A percentile compares a stretch with the other conserved stretches of the same genome.
Evolutionary conservation across 257 asterid genomes (phyloP).

Genomic region (Solanum piurae): DNA sequence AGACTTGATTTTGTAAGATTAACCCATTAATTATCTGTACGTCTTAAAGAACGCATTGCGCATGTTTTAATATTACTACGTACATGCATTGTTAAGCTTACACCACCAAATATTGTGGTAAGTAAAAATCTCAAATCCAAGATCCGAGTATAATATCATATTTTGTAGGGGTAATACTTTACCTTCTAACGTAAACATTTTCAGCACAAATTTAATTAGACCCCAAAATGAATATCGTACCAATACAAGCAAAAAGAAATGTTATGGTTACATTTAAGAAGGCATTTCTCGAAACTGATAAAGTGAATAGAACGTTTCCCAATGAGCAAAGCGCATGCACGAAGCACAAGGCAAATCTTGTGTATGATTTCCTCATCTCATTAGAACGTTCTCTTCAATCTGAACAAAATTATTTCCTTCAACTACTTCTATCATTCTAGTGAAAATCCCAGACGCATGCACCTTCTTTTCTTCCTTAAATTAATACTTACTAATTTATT

Average conservation of each 20-base stretch:
- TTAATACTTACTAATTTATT: no score
- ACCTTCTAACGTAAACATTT: not conserved
- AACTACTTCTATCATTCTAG: not conserved
- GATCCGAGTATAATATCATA: no score
- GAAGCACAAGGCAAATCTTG: constrained; percentile 1
- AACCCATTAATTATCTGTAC: not conserved
- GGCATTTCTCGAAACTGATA: not conserved
- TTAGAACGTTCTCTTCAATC: not conserved
- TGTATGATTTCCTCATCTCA: not conserved
- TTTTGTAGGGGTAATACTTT: no score
- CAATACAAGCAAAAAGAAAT: not conserved
- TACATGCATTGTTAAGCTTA: not conserved
- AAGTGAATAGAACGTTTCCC: not conserved
- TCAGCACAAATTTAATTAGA: not conserved
- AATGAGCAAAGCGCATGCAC: not conserved
- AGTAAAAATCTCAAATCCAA: no score
- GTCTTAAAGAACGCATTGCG: not conserved
- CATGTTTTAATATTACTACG: not conserved
- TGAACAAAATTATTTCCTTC: not conserved
- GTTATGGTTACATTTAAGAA: not conserved
- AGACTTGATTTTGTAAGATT: not conserved
- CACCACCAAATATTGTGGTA: not conserved
- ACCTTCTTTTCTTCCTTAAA: constrained; percentile 33
- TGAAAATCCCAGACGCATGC: not conserved
- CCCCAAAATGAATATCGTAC: rapidly evolving